Percentiles rank a stretch among this genome's conserved stretches.
Evolutionary conservation across 2,329 filamentous ascomycete genomes (phyloP).

Genomic region (Pseudocercospora macadamiae): DNA sequence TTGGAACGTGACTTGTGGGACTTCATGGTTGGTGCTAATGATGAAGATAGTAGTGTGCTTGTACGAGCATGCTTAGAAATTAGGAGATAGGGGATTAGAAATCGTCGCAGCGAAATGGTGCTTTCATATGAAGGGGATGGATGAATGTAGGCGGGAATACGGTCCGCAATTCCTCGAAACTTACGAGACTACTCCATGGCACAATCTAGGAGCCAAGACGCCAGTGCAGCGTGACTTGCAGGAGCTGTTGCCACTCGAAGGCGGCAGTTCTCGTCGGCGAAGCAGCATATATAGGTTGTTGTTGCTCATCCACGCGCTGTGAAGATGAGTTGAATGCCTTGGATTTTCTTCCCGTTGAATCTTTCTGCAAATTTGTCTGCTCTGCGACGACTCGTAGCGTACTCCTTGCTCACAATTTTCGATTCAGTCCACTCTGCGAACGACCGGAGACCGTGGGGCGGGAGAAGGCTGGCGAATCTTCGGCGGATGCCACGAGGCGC

Average conservation of each 20-base stretch:
- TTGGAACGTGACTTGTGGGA: slow-evolving; percentile 6
- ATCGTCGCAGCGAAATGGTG: background rate
- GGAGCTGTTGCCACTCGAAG: background rate
- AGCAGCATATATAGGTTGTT: background rate
- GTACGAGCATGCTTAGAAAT: background rate
- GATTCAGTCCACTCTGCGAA: no score
- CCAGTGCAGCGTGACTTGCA: slow-evolving; percentile 2
- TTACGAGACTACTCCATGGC: background rate
- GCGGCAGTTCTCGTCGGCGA: background rate
- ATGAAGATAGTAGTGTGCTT: background rate
- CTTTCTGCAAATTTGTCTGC: no score
- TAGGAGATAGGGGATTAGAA: background rate
- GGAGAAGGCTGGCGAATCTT: background rate
- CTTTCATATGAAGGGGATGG: background rate
- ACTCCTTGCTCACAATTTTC: no score
- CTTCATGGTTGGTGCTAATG: background rate
- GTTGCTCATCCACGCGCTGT: no score
- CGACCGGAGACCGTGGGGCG: background rate
- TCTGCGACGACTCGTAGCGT: no score
- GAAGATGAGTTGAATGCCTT: no score
- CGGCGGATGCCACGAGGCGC: background rate
- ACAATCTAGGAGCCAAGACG: background rate
- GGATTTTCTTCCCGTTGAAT: background rate
- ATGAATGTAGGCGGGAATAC: background rate
- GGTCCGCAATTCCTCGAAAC: background rate